These are phyloP conservation scores for Xylariaceae sp. DNA, from an alignment of 2,329 filamentous ascomycete genomes.

Conservation along the genomic window DNA sequence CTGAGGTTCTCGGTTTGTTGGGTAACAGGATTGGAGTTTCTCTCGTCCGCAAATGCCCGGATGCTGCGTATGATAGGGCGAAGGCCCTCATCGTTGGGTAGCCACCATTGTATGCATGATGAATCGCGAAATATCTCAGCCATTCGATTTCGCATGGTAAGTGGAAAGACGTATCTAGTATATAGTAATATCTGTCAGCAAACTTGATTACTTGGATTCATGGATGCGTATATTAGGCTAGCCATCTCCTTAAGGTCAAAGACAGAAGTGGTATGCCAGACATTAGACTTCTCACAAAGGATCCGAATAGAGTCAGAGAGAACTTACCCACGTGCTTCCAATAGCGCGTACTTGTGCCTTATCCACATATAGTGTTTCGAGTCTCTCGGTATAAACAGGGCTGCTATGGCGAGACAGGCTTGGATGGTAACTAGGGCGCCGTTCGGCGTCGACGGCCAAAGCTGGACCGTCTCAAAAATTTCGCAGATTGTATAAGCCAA, in stretches of 20 bases:
- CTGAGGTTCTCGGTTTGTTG: conserved; percentile 61
- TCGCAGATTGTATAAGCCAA: conserved; percentile 70
- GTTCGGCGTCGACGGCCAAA: conserved; percentile 64
- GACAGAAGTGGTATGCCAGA: too few species aligned
- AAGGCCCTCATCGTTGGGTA: conserved; percentile 75
- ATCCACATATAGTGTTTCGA: conserved; percentile 71
- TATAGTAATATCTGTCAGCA: conserved; percentile 1
- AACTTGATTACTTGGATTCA: too few species aligned
- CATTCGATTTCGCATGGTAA: conserved; percentile 69
- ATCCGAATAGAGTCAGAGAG: neutral
- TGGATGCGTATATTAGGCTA: too few species aligned
- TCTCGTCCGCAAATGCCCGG: conserved; percentile 75
- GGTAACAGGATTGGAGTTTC: conserved; percentile 57
- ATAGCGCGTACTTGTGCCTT: conserved; percentile 69
- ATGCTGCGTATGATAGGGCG: conserved; percentile 70
- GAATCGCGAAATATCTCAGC: conserved; percentile 69
- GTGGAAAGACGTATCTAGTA: conserved; percentile 75
- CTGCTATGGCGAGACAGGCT: conserved; percentile 69
- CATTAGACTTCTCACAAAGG: neutral
- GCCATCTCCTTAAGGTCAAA: too few species aligned
- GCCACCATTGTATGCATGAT: conserved; percentile 79
- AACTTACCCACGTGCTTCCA: conserved; percentile 76
- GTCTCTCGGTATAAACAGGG: conserved; percentile 76
- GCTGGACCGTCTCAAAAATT: conserved; percentile 73
- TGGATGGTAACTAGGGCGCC: conserved; percentile 71